Evolutionary conservation across 805 yeast species (phyloP), one percentile per base, ranked within the genome.

Genomic region (Naumovozyma castellii): DNA sequence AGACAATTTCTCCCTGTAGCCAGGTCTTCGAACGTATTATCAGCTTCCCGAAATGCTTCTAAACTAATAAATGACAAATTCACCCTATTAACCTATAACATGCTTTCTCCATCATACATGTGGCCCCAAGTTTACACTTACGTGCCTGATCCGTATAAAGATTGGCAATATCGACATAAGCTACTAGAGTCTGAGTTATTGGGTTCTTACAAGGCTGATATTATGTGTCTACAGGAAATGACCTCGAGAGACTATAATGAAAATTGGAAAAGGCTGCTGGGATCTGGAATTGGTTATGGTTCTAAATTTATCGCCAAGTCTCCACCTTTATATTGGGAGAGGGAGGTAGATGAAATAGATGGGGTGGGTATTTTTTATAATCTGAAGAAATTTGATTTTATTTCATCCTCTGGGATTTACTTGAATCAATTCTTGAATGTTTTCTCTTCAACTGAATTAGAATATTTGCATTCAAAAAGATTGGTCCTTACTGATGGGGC

Each of bases 141-240:
- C 48, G 68, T 75, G 15, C 73, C 75, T 1, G 62, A 63, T 9
- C 52, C 65, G 33, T 69, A 61, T 44, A 65, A 68, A 16, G 67
- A 67, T 35, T 75, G 80, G 82, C 56, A 55, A 5, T 68, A 69
- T 45, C 47, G 82, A 43, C 68, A 74, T 39, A 43, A 51, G 4
- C 59, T 74, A 38, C 46, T 77, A 29, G 65, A 69, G 40, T 44
- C 51, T 8, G 64, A 59, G 38, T 35, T 59, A 19, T 62, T 69
- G 34, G 37, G 53, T 1, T 36, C 40, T 4, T 59, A 71, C 46
- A 46, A 48, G 13, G 69, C 75, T 16, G 83, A 76, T 48, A 69
- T 78, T 6, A 72, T 78, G 78, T 78, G 83, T 50, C 62, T 73
- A 42, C 78, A 73, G 46, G 78, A 73, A 56, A 56, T 73, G 64